Conservation (phyloP, 129 eudicot genomes). For the Flaveria robusta region DNA sequence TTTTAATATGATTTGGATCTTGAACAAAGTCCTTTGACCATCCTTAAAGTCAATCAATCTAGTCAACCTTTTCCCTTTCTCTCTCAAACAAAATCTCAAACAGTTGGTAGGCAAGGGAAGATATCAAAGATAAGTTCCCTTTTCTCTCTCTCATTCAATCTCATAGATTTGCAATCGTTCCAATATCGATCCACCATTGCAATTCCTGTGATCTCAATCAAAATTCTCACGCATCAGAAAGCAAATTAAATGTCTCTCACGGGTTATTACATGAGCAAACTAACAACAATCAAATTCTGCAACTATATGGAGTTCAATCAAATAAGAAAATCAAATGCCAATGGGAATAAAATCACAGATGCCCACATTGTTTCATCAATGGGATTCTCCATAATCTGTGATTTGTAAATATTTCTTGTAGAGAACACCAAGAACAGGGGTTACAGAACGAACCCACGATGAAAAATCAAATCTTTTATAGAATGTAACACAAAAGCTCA, state of each 20-base stretch:
- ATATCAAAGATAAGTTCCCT: constrained; percentile 11
- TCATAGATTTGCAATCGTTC: constrained; percentile 3
- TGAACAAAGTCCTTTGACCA: constrained; percentile 28
- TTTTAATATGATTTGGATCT: constrained; percentile 32
- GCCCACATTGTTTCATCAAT: neutral
- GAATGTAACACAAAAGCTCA: neutral
- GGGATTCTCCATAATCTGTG: neutral
- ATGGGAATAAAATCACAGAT: constrained; percentile 6
- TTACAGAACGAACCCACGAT: neutral
- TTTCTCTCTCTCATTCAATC: neutral
- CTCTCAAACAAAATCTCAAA: constrained; percentile 28
- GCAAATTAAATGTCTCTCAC: too few relatives aligned
- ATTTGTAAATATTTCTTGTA: constrained; percentile 4
- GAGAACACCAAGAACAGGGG: too few relatives aligned
- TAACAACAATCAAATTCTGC: too few relatives aligned
- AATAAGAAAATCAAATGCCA: too few relatives aligned
- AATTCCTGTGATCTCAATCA: constrained; percentile 6
- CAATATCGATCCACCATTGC: constrained; percentile 3
- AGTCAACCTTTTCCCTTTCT: constrained; percentile 23
- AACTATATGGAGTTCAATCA: too few relatives aligned
- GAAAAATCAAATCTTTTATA: constrained; percentile 10
- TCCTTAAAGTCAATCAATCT: constrained; percentile 20
- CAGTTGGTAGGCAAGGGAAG: constrained; percentile 14
- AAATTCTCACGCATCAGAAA: constrained; percentile 3
- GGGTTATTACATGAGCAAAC: too few relatives aligned